phyloP scores from a whole-genome alignment of 805 yeast genomes.

The Sugiyamaella floridensis region DNA sequence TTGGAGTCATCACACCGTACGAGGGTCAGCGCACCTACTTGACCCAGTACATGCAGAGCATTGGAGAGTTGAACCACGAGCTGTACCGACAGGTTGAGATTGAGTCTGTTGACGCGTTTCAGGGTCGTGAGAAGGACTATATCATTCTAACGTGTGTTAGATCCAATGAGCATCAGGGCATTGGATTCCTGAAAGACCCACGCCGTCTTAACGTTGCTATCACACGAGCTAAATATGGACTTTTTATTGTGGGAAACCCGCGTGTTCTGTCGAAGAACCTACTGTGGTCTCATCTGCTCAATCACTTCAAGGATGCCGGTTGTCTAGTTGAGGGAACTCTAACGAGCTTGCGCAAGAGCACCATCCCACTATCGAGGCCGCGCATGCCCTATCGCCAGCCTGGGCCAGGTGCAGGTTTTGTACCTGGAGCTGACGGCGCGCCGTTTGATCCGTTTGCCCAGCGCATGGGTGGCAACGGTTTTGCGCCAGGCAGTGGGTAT shows the following conservation, averaged over 20 bases:
- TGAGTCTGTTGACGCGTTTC: conserved; percentile 92
- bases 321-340: conserved; percentile 87
- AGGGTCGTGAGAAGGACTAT: conserved; percentile 82
- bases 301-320: conserved; percentile 76
- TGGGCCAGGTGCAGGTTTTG: neutral
- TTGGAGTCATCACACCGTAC: conserved; percentile 91
- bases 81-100: conserved; percentile 71
- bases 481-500: neutral
- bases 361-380: conserved; percentile 20
- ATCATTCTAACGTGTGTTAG: conserved; percentile 76
- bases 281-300: conserved; percentile 71
- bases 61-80: conserved; percentile 59
- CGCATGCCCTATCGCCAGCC: conserved; percentile 2
- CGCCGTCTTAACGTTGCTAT: conserved; percentile 84
- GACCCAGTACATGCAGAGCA: conserved; percentile 67
- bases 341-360: conserved; percentile 67
- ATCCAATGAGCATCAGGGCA: conserved; percentile 63
- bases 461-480: neutral
- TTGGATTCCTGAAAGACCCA: conserved; percentile 81
- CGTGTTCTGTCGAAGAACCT: conserved; percentile 60
- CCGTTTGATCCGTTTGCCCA: neutral
- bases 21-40: conserved; percentile 88
- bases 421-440: neutral
- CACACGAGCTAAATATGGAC: conserved; percentile 80
- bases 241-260: conserved; percentile 79